Conservation (phyloP, 2,329 filamentous ascomycete species). For the Penicillium sp. region DNA sequence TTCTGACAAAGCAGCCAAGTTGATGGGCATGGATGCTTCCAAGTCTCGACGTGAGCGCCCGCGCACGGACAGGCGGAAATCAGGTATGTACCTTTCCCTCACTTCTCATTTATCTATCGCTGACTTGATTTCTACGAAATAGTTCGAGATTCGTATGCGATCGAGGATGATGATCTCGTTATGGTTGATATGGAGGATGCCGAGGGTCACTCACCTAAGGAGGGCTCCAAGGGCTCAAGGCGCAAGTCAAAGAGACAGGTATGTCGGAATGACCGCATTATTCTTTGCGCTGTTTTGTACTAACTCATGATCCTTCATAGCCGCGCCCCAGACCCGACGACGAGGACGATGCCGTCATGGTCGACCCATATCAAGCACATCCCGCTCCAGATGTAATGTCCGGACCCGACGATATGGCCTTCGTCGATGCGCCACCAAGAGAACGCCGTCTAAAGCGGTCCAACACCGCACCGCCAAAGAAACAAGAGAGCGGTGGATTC, state of each 20-base stretch:
- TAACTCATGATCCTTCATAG: constrained; percentile 19
- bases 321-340: constrained; percentile 34
- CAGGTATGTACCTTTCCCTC: constrained; percentile 27
- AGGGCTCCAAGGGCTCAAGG: constrained; percentile 37
- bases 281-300: neutral
- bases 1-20: constrained; percentile 73
- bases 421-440: constrained; percentile 50
- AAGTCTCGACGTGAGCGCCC: constrained; percentile 48
- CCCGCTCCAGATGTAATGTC: constrained; percentile 46
- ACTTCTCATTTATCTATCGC: neutral
- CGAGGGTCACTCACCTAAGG: constrained; percentile 33
- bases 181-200: constrained; percentile 56
- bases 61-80: constrained; percentile 54
- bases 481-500: constrained; percentile 54
- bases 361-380: constrained; percentile 51
- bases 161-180: constrained; percentile 64
- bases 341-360: constrained; percentile 56
- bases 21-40: constrained; percentile 62
- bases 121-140: constrained; percentile 18
- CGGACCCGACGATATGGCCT: constrained; percentile 53
- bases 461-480: constrained; percentile 61
- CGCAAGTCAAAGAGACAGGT: constrained; percentile 43
- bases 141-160: constrained; percentile 59
- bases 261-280: constrained; percentile 1
- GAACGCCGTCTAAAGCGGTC: constrained; percentile 60